A percentile compares a stretch with the other conserved stretches of the same genome.
phyloP scores from a whole-genome alignment of 139 green algal genomes.

The Micractinium conductrix region DNA sequence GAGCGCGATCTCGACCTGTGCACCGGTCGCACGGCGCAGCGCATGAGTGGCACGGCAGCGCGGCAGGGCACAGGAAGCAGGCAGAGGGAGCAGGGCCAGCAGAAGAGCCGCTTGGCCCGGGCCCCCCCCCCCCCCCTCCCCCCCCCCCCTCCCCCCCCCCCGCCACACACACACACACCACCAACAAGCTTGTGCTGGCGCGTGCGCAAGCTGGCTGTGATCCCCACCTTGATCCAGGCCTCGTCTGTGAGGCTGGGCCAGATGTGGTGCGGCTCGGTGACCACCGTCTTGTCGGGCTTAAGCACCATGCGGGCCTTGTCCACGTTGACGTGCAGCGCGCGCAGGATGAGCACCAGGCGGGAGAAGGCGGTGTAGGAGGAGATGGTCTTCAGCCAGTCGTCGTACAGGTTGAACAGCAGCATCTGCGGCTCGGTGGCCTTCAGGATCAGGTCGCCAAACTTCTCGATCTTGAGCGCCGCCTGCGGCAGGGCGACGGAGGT shows the following conservation, averaged over 20 bases:
- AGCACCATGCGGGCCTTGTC: slow-evolving; percentile 99
- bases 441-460: slow-evolving; percentile 98
- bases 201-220: too few relatives aligned
- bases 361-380: slow-evolving; percentile 98
- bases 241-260: slow-evolving; percentile 98
- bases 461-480: slow-evolving; percentile 98
- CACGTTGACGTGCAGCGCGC: slow-evolving; percentile 97
- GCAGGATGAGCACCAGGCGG: slow-evolving; percentile 97
- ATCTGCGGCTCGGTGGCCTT: slow-evolving; percentile 97
- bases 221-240: slow-evolving; percentile 97
- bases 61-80: too few relatives aligned
- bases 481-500: too few relatives aligned
- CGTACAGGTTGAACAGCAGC: slow-evolving; percentile 99
- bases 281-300: slow-evolving; percentile 93
- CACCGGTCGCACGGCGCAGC: too few relatives aligned
- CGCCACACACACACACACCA: too few relatives aligned
- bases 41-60: not conserved
- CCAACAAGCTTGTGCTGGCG: too few relatives aligned
- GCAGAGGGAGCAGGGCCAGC: too few relatives aligned
- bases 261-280: slow-evolving; percentile 98
- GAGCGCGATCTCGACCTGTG: slow-evolving; percentile 89
- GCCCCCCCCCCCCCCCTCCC: too few relatives aligned
- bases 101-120: too few relatives aligned
- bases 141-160: too few relatives aligned
- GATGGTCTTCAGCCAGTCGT: slow-evolving; percentile 97